Percentiles rank a stretch among this genome's conserved stretches.
phyloP scores from a whole-genome alignment of 768 basidiomycete genomes.

The Cubamyces sp. region DNA sequence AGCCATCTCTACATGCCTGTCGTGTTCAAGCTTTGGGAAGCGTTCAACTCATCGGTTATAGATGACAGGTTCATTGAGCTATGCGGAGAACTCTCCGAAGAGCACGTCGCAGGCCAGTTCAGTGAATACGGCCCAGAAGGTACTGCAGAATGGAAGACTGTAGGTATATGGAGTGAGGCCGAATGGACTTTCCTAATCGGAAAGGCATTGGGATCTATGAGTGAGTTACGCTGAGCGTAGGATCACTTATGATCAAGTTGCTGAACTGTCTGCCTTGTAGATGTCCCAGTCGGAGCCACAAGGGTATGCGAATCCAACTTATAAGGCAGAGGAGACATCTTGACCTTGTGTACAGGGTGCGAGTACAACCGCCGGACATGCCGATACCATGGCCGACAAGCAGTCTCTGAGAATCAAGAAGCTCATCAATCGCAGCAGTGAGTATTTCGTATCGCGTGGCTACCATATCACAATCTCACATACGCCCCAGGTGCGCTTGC shows the following conservation, averaged over 20 bases:
- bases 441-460: conserved; percentile 26
- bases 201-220: conserved; percentile 82
- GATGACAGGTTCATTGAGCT: conserved; percentile 79
- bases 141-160: conserved; percentile 70
- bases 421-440: conserved; percentile 64
- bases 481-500: conserved; percentile 68
- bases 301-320: conserved; percentile 46
- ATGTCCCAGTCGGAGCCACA: conserved; percentile 72
- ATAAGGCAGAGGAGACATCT: background rate
- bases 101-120: conserved; percentile 62
- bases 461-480: background rate
- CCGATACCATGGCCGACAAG: conserved; percentile 63
- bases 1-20: conserved; percentile 70
- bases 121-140: conserved; percentile 59
- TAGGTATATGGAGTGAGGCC: conserved; percentile 86
- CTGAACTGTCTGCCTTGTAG: conserved; percentile 38
- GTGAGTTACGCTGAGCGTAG: conserved; percentile 32
- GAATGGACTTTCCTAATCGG: conserved; percentile 85
- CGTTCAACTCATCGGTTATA: conserved; percentile 71
- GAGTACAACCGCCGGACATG: conserved; percentile 68
- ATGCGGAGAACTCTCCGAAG: conserved; percentile 69
- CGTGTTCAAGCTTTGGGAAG: conserved; percentile 78
- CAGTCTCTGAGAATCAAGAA: conserved; percentile 71
- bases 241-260: background rate
- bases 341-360: conserved; percentile 48